Percentiles rank a stretch among this genome's conserved stretches.
These are phyloP conservation scores for Ophiostoma sp. DNA, from an alignment of 2,329 filamentous ascomycete genomes.

Conservation along the genomic window DNA sequence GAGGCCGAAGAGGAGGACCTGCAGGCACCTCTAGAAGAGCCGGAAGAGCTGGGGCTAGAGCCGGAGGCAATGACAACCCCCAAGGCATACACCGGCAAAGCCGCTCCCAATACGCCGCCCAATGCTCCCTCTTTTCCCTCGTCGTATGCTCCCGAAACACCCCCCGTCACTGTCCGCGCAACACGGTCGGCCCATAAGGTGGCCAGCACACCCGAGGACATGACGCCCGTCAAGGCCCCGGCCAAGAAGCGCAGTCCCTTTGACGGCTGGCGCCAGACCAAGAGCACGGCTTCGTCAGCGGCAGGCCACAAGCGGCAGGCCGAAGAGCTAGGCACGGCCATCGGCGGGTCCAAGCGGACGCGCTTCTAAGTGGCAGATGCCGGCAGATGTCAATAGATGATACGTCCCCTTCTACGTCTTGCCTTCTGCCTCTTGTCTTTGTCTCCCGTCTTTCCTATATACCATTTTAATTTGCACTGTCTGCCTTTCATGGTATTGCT, in stretches of 20 bases:
- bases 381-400: too few species aligned
- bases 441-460: slow-evolving; percentile 12
- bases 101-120: slow-evolving; percentile 44
- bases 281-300: slow-evolving; percentile 39
- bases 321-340: slow-evolving; percentile 34
- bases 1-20: slow-evolving; percentile 48
- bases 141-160: slow-evolving; percentile 52
- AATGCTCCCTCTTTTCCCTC: slow-evolving; percentile 52
- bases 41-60: slow-evolving; percentile 38
- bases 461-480: slow-evolving; percentile 18
- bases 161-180: slow-evolving; percentile 56
- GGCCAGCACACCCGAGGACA: slow-evolving; percentile 23
- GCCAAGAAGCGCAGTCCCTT: slow-evolving; percentile 51
- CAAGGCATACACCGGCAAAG: slow-evolving; percentile 30
- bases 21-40: slow-evolving; percentile 37
- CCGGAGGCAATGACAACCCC: slow-evolving; percentile 32
- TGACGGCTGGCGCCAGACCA: slow-evolving; percentile 63
- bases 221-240: slow-evolving; percentile 38
- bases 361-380: slow-evolving; percentile 23
- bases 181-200: slow-evolving; percentile 50
- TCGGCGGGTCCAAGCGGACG: slow-evolving; percentile 39
- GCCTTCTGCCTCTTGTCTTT: not conserved
- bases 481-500: not conserved
- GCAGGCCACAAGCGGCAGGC: slow-evolving; percentile 43
- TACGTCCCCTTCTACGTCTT: not conserved